phyloP scores from a whole-genome alignment of 2,329 filamentous ascomycete species.

The Lasiodiplodia theobromae region DNA sequence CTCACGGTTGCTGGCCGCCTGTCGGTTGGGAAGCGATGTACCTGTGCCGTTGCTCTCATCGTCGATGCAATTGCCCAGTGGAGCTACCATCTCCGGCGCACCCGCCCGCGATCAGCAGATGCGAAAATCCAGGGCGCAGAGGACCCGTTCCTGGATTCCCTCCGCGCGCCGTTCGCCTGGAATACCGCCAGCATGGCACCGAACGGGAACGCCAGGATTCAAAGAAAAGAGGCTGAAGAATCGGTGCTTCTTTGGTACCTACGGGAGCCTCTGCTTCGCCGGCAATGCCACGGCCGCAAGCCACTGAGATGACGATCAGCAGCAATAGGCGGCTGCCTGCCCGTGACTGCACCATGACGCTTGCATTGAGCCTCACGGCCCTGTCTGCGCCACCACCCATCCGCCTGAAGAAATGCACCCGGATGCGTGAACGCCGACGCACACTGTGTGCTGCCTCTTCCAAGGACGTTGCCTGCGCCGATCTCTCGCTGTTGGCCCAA shows the following conservation, averaged over 20 bases:
- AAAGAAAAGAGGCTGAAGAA: no score
- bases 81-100: not conserved
- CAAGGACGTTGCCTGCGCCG: slow-evolving; percentile 6
- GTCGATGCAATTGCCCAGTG: not conserved
- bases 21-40: slow-evolving; percentile 3
- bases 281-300: slow-evolving; percentile 9
- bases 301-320: slow-evolving; percentile 20
- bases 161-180: not conserved
- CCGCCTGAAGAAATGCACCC: not conserved
- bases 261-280: not conserved
- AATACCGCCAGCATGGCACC: slow-evolving; percentile 1
- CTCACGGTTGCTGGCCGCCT: not conserved
- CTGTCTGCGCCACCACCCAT: not conserved
- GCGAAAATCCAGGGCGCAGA: not conserved
- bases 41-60: not conserved
- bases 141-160: not conserved
- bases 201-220: not conserved
- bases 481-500: not conserved
- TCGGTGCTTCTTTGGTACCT: no score
- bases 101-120: not conserved
- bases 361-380: slow-evolving; percentile 1
- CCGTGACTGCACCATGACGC: slow-evolving; percentile 1
- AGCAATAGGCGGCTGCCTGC: not conserved
- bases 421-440: not conserved
- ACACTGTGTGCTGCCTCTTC: not conserved